Percentiles rank a stretch among this genome's conserved stretches.
These are phyloP conservation scores for Termitomyces bulborhizus DNA, from an alignment of 768 basidiomycete genomes.

Conservation along the genomic window DNA sequence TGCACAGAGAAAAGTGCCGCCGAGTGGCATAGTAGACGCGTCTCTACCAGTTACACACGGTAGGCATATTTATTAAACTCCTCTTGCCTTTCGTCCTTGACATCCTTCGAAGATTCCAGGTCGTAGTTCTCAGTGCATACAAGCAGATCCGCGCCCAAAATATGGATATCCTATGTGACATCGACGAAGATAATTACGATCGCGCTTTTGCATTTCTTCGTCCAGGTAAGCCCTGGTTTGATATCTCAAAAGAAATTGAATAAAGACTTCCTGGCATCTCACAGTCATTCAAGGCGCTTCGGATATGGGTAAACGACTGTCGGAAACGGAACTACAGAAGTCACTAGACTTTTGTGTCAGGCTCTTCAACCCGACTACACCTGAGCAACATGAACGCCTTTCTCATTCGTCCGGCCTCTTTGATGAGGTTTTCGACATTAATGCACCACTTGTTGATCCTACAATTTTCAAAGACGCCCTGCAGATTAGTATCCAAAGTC, in stretches of 20 bases:
- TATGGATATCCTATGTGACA: conserved; percentile 49
- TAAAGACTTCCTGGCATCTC: background rate
- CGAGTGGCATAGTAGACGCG: conserved; percentile 49
- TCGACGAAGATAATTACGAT: conserved; percentile 67
- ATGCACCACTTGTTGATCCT: conserved; percentile 41
- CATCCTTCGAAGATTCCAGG: conserved; percentile 42
- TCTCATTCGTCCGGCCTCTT: conserved; percentile 19
- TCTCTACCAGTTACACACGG: conserved; percentile 56
- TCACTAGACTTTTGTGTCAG: conserved; percentile 76
- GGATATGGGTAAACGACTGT: conserved; percentile 67
- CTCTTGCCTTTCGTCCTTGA: background rate
- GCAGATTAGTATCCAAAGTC: conserved; percentile 14
- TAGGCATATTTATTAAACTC: conserved; percentile 25
- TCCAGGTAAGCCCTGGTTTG: conserved; percentile 37
- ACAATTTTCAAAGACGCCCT: conserved; percentile 30
- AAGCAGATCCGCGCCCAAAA: conserved; percentile 64
- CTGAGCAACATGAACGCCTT: conserved; percentile 48
- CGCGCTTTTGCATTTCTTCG: conserved; percentile 58
- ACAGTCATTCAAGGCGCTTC: conserved; percentile 77
- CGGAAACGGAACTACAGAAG: conserved; percentile 66
- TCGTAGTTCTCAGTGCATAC: conserved; percentile 68
- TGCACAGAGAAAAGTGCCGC: conserved; percentile 41
- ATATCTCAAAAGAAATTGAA: background rate
- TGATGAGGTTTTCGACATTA: conserved; percentile 47
- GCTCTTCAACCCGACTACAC: conserved; percentile 64